Evolutionary conservation across 139 green algal species (phyloP).

Genomic region (Pedinophyceae sp.): DNA sequence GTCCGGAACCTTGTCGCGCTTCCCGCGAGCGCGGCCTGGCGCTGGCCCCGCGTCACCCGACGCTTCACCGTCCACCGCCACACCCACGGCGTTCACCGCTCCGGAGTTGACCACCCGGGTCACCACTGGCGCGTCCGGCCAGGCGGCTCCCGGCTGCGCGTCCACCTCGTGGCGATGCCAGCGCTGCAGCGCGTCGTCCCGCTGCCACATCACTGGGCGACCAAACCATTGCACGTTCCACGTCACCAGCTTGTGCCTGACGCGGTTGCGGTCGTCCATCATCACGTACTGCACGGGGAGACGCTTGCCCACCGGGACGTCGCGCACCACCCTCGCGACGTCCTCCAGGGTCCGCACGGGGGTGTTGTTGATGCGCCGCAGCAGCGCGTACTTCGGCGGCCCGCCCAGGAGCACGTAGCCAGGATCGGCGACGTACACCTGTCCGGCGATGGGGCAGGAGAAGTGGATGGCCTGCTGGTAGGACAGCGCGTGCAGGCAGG

Average conservation of each 20-base stretch:
- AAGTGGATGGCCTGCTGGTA: constrained; percentile 85
- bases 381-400: constrained; percentile 64
- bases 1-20: too few species aligned
- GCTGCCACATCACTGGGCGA: constrained; percentile 39
- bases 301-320: constrained; percentile 29
- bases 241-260: not conserved
- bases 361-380: constrained; percentile 39
- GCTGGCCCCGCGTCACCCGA: too few species aligned
- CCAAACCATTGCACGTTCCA: constrained; percentile 33
- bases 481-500: constrained; percentile 54
- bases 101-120: too few species aligned
- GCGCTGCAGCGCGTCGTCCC: constrained; percentile 40
- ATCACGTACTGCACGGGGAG: constrained; percentile 59
- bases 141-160: too few species aligned
- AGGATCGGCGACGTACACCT: constrained; percentile 57
- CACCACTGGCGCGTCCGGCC: not conserved
- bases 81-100: not conserved
- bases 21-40: too few species aligned
- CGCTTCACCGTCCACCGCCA: too few species aligned
- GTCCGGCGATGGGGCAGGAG: constrained; percentile 23
- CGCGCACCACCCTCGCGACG: constrained; percentile 18
- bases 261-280: constrained; percentile 41
- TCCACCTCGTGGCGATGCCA: constrained; percentile 10
- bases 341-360: constrained; percentile 45
- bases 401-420: constrained; percentile 25